Conservation (phyloP, 1,139 yeast genomes). For the Pichia sp. region DNA sequence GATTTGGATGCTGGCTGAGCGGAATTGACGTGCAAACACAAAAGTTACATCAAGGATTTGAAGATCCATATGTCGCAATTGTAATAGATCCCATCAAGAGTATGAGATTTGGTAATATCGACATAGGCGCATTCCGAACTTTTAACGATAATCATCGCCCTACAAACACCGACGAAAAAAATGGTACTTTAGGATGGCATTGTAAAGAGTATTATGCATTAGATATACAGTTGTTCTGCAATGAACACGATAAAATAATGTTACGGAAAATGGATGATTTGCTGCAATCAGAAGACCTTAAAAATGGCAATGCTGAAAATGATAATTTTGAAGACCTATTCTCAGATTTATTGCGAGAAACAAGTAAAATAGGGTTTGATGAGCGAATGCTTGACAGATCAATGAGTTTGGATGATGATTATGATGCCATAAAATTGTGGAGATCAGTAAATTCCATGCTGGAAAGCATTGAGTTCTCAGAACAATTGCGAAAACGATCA, state of each 20-base stretch:
- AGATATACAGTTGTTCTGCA: slow-evolving; percentile 55
- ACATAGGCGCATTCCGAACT: slow-evolving; percentile 89
- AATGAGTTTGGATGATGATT: neutral
- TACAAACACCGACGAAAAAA: slow-evolving; percentile 18
- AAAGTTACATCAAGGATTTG: slow-evolving; percentile 73
- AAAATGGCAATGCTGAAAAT: no score
- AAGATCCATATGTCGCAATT: slow-evolving; percentile 85
- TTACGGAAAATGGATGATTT: slow-evolving; percentile 5
- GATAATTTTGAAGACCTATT: no score
- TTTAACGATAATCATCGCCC: slow-evolving; percentile 22
- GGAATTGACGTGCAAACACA: slow-evolving; percentile 91
- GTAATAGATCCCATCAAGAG: slow-evolving; percentile 83
- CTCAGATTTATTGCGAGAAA: no score
- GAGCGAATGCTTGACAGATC: neutral
- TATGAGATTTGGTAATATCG: slow-evolving; percentile 55
- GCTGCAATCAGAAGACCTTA: neutral
- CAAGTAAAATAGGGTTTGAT: no score
- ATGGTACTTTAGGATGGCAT: slow-evolving; percentile 45
- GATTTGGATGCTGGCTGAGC: slow-evolving; percentile 91
- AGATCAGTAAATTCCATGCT: slow-evolving; percentile 1
- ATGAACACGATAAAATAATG: slow-evolving; percentile 25
- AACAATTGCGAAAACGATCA: neutral
- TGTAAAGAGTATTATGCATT: slow-evolving; percentile 65
- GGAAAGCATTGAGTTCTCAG: neutral
- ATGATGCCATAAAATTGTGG: slow-evolving; percentile 5